Base-by-base conservation (phyloP, 805 yeast genomes). In the Wickerhamomyces strasburgensis region DNA sequence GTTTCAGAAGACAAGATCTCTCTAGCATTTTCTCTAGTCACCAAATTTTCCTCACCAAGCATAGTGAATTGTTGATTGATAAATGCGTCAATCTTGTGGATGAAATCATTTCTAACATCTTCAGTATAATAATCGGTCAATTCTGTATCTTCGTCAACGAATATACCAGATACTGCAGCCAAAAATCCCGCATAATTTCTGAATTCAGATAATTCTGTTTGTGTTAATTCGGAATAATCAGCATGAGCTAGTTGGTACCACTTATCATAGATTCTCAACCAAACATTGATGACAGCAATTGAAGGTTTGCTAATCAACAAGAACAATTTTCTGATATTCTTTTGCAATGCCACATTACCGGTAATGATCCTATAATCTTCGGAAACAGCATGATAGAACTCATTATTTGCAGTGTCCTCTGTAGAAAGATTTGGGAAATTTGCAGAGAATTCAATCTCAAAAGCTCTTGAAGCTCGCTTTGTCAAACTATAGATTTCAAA, bases 291-390 rank as follows among this genome's bases (percentile, higher is more conserved):
- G 21, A 72, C 52, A 3, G 73, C 66, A 8, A 43, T 34, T 3
- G 61, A 54, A 7, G 68, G 60, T 4, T 37, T 44, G 14, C 46
- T 41, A 10, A 59, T 47, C 7, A 45, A 46, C 29, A 56, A 45
- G 33, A 64, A 49, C 29, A 51, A 45, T 41, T 55, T 71, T 52
- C 84, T 68, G 35, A 83, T 59, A 40, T 77, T 72, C 52, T 83
- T 82, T 51, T 84, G 88, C 25, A 83, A 67, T 0, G 94, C 88
- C 19, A 81, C 78, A 15, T 79, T 69, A 19, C 93, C 89, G 1
- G 84, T 77, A 28, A 81, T 73, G 2, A 79, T 72, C 16, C 63
- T 61, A 16, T 67, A 72, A 43, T 80, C 88, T 6, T 72, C 58
- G 3, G 73, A 58, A 31, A 84, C 62, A 3, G 67, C 63, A 8